Evolutionary conservation across 2,329 filamentous ascomycete species (phyloP).

Genomic region (Trichoderma hamatum): DNA sequence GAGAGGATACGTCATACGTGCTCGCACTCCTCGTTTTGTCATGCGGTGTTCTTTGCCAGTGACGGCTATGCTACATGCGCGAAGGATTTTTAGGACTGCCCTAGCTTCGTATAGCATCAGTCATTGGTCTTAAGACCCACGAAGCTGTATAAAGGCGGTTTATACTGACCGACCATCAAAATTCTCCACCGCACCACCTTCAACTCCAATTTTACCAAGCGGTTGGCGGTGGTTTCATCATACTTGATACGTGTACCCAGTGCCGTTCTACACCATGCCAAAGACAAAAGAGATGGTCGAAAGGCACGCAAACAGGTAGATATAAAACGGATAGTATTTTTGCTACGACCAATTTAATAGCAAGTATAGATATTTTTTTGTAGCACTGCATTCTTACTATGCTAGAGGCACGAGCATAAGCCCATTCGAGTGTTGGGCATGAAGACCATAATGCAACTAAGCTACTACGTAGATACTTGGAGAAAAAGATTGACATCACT

Average conservation of each 20-base stretch:
- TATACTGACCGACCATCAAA: neutral
- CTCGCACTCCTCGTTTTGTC: neutral
- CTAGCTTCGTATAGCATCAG: too few relatives aligned
- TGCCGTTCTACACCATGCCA: neutral
- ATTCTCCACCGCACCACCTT: neutral
- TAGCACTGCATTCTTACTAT: too few relatives aligned
- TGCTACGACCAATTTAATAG: neutral
- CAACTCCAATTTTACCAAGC: neutral
- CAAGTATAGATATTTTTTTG: neutral
- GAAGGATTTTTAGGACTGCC: neutral
- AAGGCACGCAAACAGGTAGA: neutral
- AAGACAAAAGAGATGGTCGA: neutral
- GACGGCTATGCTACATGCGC: neutral
- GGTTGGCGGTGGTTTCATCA: neutral
- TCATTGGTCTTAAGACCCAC: too few relatives aligned
- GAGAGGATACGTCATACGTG: neutral
- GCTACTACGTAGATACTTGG: neutral
- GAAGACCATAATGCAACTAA: neutral
- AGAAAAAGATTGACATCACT: neutral
- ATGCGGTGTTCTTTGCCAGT: neutral
- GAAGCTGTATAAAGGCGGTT: too few relatives aligned
- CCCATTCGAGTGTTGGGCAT: neutral
- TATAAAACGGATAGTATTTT: neutral
- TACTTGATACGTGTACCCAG: neutral
- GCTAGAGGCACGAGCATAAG: too few relatives aligned